Percentiles rank a stretch among this genome's conserved stretches.
phyloP scores from a whole-genome alignment of 2,329 filamentous ascomycete genomes.

The Nothopassalora personata region DNA sequence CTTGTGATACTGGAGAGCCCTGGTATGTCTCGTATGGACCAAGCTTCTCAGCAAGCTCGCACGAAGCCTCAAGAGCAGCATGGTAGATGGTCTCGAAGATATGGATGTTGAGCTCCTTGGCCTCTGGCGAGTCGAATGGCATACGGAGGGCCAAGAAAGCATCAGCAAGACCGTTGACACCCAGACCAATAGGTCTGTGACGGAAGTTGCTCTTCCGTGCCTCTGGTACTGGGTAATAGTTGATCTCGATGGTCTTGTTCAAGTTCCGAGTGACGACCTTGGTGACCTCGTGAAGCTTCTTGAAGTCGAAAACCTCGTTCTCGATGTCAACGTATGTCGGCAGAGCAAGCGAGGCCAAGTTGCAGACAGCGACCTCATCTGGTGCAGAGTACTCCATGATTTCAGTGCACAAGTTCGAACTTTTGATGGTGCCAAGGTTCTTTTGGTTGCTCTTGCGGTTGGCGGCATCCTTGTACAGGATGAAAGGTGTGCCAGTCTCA shows the following conservation, averaged over 20 bases:
- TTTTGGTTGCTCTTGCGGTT: constrained; percentile 99
- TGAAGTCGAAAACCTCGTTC: constrained; percentile 83
- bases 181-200: constrained; percentile 90
- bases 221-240: constrained; percentile 96
- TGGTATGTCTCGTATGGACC: constrained; percentile 87
- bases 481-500: constrained; percentile 98
- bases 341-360: constrained; percentile 88
- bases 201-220: constrained; percentile 95
- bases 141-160: constrained; percentile 94
- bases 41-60: constrained; percentile 74
- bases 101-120: constrained; percentile 88
- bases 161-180: constrained; percentile 96
- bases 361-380: constrained; percentile 98
- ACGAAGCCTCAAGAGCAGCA: constrained; percentile 82
- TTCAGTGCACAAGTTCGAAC: constrained; percentile 97
- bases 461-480: constrained; percentile 98
- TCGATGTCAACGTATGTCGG: constrained; percentile 86
- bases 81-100: constrained; percentile 99
- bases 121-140: constrained; percentile 94
- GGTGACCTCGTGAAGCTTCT: constrained; percentile 91
- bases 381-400: constrained; percentile 96
- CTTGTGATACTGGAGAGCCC: constrained; percentile 89
- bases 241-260: constrained; percentile 97
- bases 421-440: constrained; percentile 96
- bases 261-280: constrained; percentile 91